Conservation (phyloP, 2,329 filamentous ascomycete species). For the Tolypocladium capitatum region DNA sequence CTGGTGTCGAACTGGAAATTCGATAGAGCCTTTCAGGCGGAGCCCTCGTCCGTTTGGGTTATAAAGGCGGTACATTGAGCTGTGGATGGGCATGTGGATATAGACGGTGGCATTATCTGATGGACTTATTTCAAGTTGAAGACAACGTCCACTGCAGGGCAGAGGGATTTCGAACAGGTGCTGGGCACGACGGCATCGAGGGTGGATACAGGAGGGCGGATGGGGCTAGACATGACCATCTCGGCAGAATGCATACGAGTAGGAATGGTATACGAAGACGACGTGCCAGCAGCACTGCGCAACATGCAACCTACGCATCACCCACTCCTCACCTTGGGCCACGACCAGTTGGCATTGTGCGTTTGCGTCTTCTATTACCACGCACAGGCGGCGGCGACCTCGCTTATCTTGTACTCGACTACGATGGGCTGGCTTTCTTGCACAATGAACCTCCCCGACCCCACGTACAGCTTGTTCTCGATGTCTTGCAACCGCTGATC, state of each 20-base stretch:
- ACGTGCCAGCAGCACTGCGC: not conserved
- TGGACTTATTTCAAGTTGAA: not conserved
- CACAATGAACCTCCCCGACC: slow-evolving; percentile 26
- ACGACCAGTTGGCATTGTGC: not conserved
- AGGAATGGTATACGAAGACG: not conserved
- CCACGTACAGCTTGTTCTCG: slow-evolving; percentile 26
- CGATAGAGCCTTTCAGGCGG: not conserved
- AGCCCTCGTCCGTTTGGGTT: not conserved
- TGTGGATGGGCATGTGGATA: not conserved
- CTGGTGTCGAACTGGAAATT: slow-evolving; percentile 17
- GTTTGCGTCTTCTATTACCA: not conserved
- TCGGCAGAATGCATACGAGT: not conserved
- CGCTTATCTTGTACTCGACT: slow-evolving; percentile 30
- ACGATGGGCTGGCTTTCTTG: slow-evolving; percentile 17
- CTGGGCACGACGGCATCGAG: not conserved
- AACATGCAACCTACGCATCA: too few species aligned
- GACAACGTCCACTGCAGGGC: not conserved
- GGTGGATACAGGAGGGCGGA: not conserved
- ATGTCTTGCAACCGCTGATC: slow-evolving; percentile 7
- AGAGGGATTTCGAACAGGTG: not conserved
- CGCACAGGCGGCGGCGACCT: slow-evolving; percentile 14
- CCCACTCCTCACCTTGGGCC: not conserved
- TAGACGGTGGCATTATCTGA: not conserved
- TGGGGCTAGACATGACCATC: not conserved
- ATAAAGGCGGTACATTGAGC: not conserved